These are phyloP conservation scores for Paxillus ammoniavirescens DNA, from an alignment of 768 basidiomycete genomes.

Conservation along the genomic window DNA sequence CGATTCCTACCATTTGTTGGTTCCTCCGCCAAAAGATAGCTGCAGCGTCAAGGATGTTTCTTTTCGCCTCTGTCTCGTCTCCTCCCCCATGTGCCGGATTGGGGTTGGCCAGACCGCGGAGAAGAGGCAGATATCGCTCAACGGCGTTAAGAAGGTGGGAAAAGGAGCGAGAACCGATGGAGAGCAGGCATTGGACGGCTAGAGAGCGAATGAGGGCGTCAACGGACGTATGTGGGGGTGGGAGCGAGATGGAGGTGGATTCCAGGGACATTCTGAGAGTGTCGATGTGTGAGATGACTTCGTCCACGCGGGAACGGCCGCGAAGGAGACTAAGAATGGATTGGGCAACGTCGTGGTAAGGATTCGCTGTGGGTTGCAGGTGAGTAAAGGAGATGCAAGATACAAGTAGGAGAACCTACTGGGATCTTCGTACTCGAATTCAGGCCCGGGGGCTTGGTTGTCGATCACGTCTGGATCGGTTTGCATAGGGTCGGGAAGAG, in stretches of 20 bases:
- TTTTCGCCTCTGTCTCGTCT: conserved; percentile 57
- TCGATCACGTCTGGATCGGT: conserved; percentile 60
- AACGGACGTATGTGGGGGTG: conserved; percentile 52
- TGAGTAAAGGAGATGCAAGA: not conserved
- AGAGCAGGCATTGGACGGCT: conserved; percentile 81
- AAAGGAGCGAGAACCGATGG: conserved; percentile 93
- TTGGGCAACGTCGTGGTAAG: conserved; percentile 78
- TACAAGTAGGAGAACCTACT: conserved; percentile 39
- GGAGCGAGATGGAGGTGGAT: conserved; percentile 46
- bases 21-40: conserved; percentile 83
- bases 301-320: conserved; percentile 76
- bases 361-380: conserved; percentile 51
- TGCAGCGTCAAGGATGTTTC: conserved; percentile 68
- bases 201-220: conserved; percentile 73
- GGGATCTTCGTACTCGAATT: conserved; percentile 81
- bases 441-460: conserved; percentile 71
- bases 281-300: conserved; percentile 75
- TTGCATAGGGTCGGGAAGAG: conserved; percentile 82
- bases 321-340: conserved; percentile 77
- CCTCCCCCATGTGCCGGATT: conserved; percentile 12
- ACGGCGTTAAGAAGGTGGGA: conserved; percentile 97
- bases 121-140: conserved; percentile 83
- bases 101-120: conserved; percentile 55
- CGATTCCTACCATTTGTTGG: conserved; percentile 85
- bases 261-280: conserved; percentile 64